Evolutionary conservation across 129 eudicot genomes (phyloP), one percentile per base, ranked within the genome.

Genomic region (Arctium minus): DNA sequence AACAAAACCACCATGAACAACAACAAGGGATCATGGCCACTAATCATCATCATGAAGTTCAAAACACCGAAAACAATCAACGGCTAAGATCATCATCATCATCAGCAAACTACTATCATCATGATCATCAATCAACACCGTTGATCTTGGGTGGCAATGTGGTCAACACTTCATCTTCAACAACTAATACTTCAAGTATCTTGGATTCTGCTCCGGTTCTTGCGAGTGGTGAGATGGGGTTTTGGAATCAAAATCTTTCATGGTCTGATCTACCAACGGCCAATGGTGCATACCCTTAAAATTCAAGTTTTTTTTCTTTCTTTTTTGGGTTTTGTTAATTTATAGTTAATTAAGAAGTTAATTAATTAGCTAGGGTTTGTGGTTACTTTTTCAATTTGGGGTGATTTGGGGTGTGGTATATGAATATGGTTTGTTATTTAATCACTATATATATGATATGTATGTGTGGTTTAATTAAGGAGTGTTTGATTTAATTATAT

Each of bases 381-480:
- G 60, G 81, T 62, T 70, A 46, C 78, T 22, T 22, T 22, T 76
- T 39, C 15, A 17, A n/a, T 31, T 80, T 80, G 36, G 80, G 73
- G 85, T 83, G 64, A 81, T 88, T 84, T 88, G 89, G 96, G 93
- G 81, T 88, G 86, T 86, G 96, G 96, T 88, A 89, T 89, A 92
- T 89, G 90, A 79, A 86, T 88, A 88, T 86, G 90, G 88, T 76
- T 83, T 74, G 81, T 75, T 68, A 68, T 78, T 77, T 76, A 11
- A 74, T 76, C 5, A 70, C 31, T 76, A 68, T 22, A 22, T 22
- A 15, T 65, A 33, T 71, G 30, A 46, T 87, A 60, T 60, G 88
- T 78, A 76, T 79, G 80, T 84, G 85, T 78, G 87, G 56, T 70
- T 85, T 87, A 76, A 85, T 82, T 85, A 80, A 87, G 82, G 80